phyloP scores from a whole-genome alignment of 176 grass and related monocot species.

The Zoysia pacifica region DNA sequence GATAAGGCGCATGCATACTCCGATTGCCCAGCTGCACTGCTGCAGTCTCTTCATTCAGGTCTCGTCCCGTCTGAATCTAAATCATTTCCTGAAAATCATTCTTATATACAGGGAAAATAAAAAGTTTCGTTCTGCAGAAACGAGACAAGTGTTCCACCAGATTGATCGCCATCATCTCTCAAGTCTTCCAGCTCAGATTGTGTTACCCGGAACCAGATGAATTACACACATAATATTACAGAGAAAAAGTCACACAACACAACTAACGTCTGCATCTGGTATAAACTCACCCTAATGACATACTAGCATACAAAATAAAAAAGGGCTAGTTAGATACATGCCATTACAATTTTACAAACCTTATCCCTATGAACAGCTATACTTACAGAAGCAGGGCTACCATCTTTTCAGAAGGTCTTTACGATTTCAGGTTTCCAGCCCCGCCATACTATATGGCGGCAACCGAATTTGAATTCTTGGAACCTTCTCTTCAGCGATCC shows the following conservation, averaged over 20 bases:
- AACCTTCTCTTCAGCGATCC: conserved; percentile 55
- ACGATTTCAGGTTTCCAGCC: conserved; percentile 68
- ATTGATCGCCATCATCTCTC: conserved; percentile 1
- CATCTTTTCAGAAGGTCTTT: conserved; percentile 49
- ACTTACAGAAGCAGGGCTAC: conserved; percentile 29
- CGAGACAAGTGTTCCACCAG: not conserved
- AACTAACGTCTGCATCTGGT: not conserved
- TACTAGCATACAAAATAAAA: not conserved
- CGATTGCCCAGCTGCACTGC: too few relatives aligned
- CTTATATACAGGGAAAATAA: too few relatives aligned
- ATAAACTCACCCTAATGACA: conserved; percentile 14
- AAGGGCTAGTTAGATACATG: too few relatives aligned
- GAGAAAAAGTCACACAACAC: not conserved
- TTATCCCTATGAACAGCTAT: conserved; percentile 39
- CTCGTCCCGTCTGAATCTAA: too few relatives aligned
- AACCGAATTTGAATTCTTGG: conserved; percentile 43
- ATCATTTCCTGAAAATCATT: too few relatives aligned
- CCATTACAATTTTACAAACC: too few relatives aligned
- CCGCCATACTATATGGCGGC: conserved; percentile 53
- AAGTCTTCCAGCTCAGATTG: not conserved
- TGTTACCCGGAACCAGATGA: conserved; percentile 9
- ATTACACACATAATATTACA: conserved; percentile 15
- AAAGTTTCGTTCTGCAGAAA: too few relatives aligned
- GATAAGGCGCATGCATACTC: too few relatives aligned
- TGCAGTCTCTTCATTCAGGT: too few relatives aligned